Evolutionary conservation across 306 rosid genomes (phyloP).

Genomic region (Hylodesmum podocarpum): DNA sequence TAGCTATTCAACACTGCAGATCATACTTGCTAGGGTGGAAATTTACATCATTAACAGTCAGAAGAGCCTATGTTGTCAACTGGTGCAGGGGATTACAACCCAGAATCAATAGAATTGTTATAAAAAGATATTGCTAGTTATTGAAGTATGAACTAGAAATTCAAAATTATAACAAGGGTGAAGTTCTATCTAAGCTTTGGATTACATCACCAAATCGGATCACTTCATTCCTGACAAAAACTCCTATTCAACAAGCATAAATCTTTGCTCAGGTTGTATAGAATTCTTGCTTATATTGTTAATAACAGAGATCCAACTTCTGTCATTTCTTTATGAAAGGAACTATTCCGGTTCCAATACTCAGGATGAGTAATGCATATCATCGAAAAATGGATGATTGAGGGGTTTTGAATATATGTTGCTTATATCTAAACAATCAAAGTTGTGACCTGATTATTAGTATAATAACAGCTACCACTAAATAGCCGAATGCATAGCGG

Average conservation of each 20-base stretch:
- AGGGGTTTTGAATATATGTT: too few relatives aligned
- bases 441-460: too few relatives aligned
- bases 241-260: background rate
- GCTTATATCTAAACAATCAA: too few relatives aligned
- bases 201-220: background rate
- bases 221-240: background rate
- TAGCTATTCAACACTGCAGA: background rate
- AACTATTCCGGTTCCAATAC: too few relatives aligned
- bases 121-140: background rate
- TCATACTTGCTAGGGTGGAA: background rate
- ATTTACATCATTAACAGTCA: background rate
- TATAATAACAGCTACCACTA: too few relatives aligned
- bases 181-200: background rate
- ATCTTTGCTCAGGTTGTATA: background rate
- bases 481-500: too few relatives aligned
- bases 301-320: too few relatives aligned
- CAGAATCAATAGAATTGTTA: background rate
- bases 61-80: background rate
- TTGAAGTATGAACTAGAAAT: background rate
- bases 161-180: background rate
- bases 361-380: too few relatives aligned
- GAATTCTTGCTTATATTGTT: background rate
- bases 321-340: too few relatives aligned
- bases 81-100: background rate
- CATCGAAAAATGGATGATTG: too few relatives aligned